These are phyloP conservation scores for Alternaria brassicicola DNA, from an alignment of 2,329 filamentous ascomycete species.

Conservation along the genomic window DNA sequence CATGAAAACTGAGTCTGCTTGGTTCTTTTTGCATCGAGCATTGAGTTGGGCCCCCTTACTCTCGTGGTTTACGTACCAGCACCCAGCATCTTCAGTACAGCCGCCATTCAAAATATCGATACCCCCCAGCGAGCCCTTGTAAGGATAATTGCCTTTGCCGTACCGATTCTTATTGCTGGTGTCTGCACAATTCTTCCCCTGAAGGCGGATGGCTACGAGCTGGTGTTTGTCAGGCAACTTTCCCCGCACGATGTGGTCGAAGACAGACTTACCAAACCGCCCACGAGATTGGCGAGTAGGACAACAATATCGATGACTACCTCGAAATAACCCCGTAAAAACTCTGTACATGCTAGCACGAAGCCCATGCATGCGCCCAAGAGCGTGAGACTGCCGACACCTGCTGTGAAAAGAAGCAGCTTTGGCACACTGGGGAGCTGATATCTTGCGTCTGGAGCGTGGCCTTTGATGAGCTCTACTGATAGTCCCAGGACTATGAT, in stretches of 20 bases:
- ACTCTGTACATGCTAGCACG: neutral
- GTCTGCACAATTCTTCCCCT: constrained; percentile 11
- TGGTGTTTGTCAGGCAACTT: neutral
- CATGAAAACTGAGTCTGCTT: neutral
- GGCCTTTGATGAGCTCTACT: neutral
- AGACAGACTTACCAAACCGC: neutral
- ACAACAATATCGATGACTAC: neutral
- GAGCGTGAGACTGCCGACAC: neutral
- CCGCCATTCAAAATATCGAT: neutral
- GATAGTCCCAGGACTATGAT: neutral
- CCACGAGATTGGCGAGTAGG: neutral
- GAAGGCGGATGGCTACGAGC: constrained; percentile 19
- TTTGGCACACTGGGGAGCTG: neutral
- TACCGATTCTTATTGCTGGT: neutral
- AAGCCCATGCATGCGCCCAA: neutral
- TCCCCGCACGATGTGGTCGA: no score
- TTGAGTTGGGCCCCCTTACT: neutral
- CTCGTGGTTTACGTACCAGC: neutral
- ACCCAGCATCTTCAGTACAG: neutral
- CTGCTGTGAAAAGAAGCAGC: neutral
- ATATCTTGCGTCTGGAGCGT: no score
- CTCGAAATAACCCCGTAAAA: neutral
- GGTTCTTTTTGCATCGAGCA: neutral
- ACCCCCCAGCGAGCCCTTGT: neutral
- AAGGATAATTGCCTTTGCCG: neutral